These are phyloP conservation scores for Hygrophila difformis DNA, from an alignment of 257 asterid genomes.

Conservation along the genomic window DNA sequence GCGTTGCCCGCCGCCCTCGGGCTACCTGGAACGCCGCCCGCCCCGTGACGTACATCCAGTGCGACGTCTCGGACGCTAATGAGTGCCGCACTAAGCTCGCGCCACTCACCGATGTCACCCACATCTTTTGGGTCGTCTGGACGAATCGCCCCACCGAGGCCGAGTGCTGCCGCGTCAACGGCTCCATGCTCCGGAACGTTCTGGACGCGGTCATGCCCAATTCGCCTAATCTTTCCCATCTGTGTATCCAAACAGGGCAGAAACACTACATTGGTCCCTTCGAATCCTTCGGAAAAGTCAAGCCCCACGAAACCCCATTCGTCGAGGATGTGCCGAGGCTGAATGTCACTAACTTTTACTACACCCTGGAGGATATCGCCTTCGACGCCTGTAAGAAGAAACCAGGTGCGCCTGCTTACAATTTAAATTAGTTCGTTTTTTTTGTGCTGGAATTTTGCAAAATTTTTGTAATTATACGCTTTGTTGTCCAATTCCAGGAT, in stretches of 20 bases:
- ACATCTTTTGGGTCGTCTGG: conserved; percentile 29
- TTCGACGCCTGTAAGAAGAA: conserved; percentile 11
- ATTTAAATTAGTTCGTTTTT: too few species aligned
- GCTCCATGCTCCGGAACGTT: conserved; percentile 22
- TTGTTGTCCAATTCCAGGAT: too few species aligned
- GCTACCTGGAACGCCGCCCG: conserved; percentile 27
- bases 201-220: conserved; percentile 25
- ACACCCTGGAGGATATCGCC: conserved; percentile 28
- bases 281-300: conserved; percentile 22
- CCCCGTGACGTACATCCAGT: conserved; percentile 27
- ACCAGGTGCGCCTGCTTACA: too few species aligned
- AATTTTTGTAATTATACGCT: too few species aligned
- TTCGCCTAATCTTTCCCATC: conserved; percentile 20
- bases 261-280: conserved; percentile 37
- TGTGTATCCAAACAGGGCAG: conserved; percentile 31
- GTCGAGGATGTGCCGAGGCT: conserved; percentile 26
- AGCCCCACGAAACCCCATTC: conserved; percentile 31
- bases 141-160: conserved; percentile 24
- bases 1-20: conserved; percentile 32
- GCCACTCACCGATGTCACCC: conserved; percentile 27
- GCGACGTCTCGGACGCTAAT: conserved; percentile 22
- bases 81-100: conserved; percentile 23
- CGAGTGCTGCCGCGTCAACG: conserved; percentile 25
- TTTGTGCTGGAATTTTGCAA: too few species aligned
- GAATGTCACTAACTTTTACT: conserved; percentile 21